Conservation (phyloP, 176 grass and related monocot species). For the Carex cristatella region DNA sequence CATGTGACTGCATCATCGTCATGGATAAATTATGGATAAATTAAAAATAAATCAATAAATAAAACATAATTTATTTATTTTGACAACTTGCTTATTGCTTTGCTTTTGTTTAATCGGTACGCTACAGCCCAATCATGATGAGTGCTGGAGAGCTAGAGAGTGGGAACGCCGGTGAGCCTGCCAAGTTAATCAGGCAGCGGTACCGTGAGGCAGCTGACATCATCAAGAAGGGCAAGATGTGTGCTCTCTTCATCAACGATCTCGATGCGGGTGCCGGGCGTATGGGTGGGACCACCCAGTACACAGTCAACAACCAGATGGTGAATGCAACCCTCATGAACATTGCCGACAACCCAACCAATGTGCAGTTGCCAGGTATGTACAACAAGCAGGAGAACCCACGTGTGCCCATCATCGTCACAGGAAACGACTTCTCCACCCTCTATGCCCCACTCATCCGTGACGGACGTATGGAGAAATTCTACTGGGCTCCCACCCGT, state of each 20-base stretch:
- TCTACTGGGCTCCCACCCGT: constrained; percentile 95
- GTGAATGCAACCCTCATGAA: constrained; percentile 99
- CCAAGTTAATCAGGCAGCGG: constrained; percentile 80
- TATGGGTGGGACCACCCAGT: constrained; percentile 91
- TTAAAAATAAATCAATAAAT: too few relatives aligned
- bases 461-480: constrained; percentile 96
- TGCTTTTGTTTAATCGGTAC: not conserved
- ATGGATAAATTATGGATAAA: too few relatives aligned
- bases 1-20: too few relatives aligned
- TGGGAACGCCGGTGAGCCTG: constrained; percentile 90
- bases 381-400: constrained; percentile 98
- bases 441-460: constrained; percentile 92
- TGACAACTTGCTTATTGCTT: not conserved
- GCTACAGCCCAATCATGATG: constrained; percentile 88
- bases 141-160: constrained; percentile 97
- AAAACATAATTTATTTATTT: not conserved
- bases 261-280: constrained; percentile 82
- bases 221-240: constrained; percentile 97
- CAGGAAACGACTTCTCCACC: constrained; percentile 97
- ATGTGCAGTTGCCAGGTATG: constrained; percentile 89
- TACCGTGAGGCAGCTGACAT: constrained; percentile 92
- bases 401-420: constrained; percentile 82
- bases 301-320: constrained; percentile 99
- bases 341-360: constrained; percentile 95
- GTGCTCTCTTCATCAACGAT: constrained; percentile 93